Evolutionary conservation across 108 stramenopile genomes (phyloP).

Genomic region (Cyclostephanos invisitatus): DNA sequence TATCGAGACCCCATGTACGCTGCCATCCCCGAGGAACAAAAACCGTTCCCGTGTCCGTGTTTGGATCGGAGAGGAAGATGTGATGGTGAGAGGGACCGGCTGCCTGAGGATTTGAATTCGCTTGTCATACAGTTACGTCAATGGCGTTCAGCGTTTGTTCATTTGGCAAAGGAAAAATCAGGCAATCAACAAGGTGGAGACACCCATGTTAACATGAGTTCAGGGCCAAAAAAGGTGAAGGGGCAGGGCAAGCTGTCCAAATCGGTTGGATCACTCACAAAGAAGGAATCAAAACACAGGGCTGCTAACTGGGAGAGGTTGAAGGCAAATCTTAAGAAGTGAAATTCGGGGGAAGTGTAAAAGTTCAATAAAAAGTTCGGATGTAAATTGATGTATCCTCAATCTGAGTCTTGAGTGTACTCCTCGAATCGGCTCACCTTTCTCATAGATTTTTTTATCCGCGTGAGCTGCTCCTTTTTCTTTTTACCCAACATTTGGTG

Average conservation of each 20-base stretch:
- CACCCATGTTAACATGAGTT: background rate
- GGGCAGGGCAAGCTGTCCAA: slow-evolving; percentile 17
- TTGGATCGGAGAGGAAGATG: slow-evolving; percentile 25
- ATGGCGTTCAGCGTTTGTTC: slow-evolving; percentile 46
- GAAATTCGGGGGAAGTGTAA: background rate
- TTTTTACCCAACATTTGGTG: no score
- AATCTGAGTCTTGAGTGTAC: no score
- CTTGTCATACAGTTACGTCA: slow-evolving; percentile 25
- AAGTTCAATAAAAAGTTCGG: background rate
- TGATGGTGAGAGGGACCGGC: background rate
- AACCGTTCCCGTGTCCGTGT: slow-evolving; percentile 26
- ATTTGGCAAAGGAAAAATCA: background rate
- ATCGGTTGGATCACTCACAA: slow-evolving; percentile 36
- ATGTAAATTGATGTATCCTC: no score
- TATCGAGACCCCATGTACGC: slow-evolving; percentile 40
- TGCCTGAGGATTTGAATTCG: slow-evolving; percentile 26
- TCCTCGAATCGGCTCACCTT: no score
- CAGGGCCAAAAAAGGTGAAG: slow-evolving; percentile 16
- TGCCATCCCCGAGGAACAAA: slow-evolving; percentile 28
- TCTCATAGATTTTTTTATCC: no score
- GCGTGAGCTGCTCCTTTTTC: no score
- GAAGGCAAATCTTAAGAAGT: slow-evolving; percentile 28
- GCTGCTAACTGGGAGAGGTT: slow-evolving; percentile 55
- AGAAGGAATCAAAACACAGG: slow-evolving; percentile 53
- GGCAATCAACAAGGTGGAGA: background rate